Evolutionary conservation across 1,284 basidiomycete genomes (phyloP).

Genomic region (Athelia psychrophila): DNA sequence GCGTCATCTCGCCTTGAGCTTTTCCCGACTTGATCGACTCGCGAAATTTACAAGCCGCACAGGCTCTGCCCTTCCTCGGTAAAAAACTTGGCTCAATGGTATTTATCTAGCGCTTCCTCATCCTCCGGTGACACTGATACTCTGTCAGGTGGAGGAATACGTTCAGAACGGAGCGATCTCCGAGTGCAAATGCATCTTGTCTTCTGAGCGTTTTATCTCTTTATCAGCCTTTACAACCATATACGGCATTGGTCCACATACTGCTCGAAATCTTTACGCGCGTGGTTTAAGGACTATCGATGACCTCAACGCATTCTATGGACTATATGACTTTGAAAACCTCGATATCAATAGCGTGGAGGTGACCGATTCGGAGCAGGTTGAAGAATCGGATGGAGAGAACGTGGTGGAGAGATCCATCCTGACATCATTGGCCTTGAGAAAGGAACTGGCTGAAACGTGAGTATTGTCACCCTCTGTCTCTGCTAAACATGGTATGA

Average conservation of each 20-base stretch:
- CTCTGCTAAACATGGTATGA: not conserved
- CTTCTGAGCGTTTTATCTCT: constrained; percentile 47
- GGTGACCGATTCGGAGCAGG: constrained; percentile 1
- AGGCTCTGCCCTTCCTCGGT: constrained; percentile 58
- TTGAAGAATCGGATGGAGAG: constrained; percentile 11
- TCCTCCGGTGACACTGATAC: constrained; percentile 20
- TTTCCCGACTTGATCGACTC: constrained; percentile 55
- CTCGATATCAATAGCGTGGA: constrained; percentile 9
- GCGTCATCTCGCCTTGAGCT: constrained; percentile 36
- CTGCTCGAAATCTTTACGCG: constrained; percentile 59
- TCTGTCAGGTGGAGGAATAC: constrained; percentile 59
- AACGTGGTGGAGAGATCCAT: constrained; percentile 32
- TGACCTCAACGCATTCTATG: constrained; percentile 65
- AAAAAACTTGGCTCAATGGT: constrained; percentile 61
- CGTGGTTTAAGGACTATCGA: constrained; percentile 57
- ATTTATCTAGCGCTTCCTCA: not conserved
- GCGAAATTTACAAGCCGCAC: constrained; percentile 41
- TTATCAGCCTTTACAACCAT: constrained; percentile 60
- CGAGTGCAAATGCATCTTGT: constrained; percentile 52
- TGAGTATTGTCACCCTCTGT: constrained; percentile 10
- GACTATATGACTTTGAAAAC: constrained; percentile 54
- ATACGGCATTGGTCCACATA: constrained; percentile 72
- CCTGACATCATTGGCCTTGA: constrained; percentile 47
- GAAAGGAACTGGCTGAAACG: constrained; percentile 45
- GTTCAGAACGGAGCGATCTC: constrained; percentile 49